These are phyloP conservation scores for Suhomyces faveliae DNA, from an alignment of 805 yeast genomes.

Conservation along the genomic window DNA sequence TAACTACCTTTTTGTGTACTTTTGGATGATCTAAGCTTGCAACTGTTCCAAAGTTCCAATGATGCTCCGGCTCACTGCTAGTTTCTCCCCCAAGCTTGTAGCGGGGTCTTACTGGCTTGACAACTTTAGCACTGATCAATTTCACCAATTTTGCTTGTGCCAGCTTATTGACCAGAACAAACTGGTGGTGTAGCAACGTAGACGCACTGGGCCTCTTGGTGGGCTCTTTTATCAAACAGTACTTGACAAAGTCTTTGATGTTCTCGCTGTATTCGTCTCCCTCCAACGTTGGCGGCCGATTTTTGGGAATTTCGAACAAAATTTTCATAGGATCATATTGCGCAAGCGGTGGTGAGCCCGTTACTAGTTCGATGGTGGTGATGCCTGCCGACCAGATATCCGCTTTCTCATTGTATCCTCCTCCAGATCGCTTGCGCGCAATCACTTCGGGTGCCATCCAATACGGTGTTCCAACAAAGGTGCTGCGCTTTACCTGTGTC, in stretches of 20 bases:
- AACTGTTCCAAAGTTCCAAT: conserved; percentile 20
- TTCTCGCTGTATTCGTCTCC: conserved; percentile 44
- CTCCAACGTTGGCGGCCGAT: conserved; percentile 57
- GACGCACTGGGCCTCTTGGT: conserved; percentile 59
- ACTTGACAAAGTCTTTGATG: conserved; percentile 64
- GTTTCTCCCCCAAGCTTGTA: conserved; percentile 1
- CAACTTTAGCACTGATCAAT: conserved; percentile 42
- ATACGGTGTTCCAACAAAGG: conserved; percentile 93
- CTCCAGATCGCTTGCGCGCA: conserved; percentile 22
- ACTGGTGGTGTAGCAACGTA: conserved; percentile 52
- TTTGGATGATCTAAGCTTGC: background rate
- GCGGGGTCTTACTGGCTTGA: conserved; percentile 4
- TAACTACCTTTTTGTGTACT: conserved; percentile 1
- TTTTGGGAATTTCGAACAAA: conserved; percentile 64
- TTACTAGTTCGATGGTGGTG: conserved; percentile 79
- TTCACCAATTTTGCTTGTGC: conserved; percentile 26
- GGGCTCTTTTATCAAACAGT: conserved; percentile 71
- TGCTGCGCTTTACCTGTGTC: conserved; percentile 52
- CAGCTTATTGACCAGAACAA: conserved; percentile 38
- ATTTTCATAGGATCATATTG: conserved; percentile 76
- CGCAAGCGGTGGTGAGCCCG: conserved; percentile 79
- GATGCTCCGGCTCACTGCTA: background rate
- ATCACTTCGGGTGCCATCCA: conserved; percentile 99
- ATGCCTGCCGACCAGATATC: conserved; percentile 98
- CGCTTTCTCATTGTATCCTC: conserved; percentile 79